A percentile compares a stretch with the other conserved stretches of the same genome.
Conservation (phyloP, 192 early-diverging fungal species). For the Chytriomyces sp. region DNA sequence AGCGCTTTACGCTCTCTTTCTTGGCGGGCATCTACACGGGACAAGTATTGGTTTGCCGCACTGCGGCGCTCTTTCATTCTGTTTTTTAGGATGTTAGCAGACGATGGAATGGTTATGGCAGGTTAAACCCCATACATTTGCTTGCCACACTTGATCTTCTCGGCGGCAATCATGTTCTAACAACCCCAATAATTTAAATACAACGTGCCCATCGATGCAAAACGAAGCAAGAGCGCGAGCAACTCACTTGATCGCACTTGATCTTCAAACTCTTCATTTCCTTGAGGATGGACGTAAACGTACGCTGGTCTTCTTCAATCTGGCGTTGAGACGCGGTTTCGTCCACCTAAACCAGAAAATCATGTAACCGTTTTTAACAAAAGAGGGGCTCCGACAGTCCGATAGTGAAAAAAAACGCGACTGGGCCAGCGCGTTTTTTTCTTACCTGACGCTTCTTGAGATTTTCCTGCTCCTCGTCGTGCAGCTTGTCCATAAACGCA, state of each 20-base stretch:
- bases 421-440: not conserved
- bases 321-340: conserved; percentile 9
- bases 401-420: not conserved
- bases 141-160: not conserved
- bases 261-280: conserved; percentile 25
- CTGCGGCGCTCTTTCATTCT: not conserved
- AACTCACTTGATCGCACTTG: not conserved
- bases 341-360: not conserved
- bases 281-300: conserved; percentile 12
- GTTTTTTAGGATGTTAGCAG: not conserved
- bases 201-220: not conserved
- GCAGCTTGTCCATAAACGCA: not conserved
- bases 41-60: not conserved
- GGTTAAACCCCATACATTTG: not conserved
- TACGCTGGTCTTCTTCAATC: conserved; percentile 9
- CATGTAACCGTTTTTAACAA: too few relatives aligned
- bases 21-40: conserved; percentile 20
- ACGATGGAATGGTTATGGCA: not conserved
- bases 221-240: not conserved
- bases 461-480: not conserved
- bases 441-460: not conserved
- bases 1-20: conserved; percentile 18
- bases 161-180: not conserved
- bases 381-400: too few relatives aligned
- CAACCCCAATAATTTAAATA: not conserved